phyloP scores from a whole-genome alignment of 1,284 basidiomycete genomes.

The Ganoderma boninense region DNA sequence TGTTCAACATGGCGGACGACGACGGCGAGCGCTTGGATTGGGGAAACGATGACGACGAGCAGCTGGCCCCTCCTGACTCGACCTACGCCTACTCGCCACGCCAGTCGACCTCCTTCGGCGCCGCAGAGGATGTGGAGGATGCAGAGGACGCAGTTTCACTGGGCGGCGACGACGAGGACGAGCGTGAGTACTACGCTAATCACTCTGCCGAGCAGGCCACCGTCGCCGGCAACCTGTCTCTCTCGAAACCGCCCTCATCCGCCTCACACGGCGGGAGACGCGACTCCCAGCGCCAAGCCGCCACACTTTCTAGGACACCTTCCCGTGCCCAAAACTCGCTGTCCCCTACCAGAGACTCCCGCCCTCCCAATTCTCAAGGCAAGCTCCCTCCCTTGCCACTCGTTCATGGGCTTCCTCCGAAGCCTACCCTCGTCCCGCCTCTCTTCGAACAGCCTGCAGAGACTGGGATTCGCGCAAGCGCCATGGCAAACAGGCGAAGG shows the following conservation, averaged over 20 bases:
- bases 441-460: conserved; percentile 66
- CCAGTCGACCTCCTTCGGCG: conserved; percentile 20
- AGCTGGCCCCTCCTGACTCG: conserved; percentile 36
- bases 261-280: conserved; percentile 26
- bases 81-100: conserved; percentile 35
- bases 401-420: conserved; percentile 76
- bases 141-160: conserved; percentile 75
- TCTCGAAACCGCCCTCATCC: conserved; percentile 25
- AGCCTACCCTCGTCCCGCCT: conserved; percentile 64
- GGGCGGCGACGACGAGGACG: conserved; percentile 74
- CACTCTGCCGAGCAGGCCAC: conserved; percentile 39
- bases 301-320: conserved; percentile 26
- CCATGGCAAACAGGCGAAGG: conserved; percentile 46
- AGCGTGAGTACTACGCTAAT: conserved; percentile 47
- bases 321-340: conserved; percentile 39
- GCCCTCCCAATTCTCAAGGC: conserved; percentile 45
- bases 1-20: conserved; percentile 60
- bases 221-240: conserved; percentile 22
- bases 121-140: conserved; percentile 62
- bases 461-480: conserved; percentile 50
- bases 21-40: conserved; percentile 77
- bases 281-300: conserved; percentile 35
- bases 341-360: conserved; percentile 33
- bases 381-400: conserved; percentile 37
- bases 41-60: conserved; percentile 76